Evolutionary conservation across 129 eudicot genomes (phyloP), one percentile per base, ranked within the genome.

Genomic region (Flaveria bidentis): DNA sequence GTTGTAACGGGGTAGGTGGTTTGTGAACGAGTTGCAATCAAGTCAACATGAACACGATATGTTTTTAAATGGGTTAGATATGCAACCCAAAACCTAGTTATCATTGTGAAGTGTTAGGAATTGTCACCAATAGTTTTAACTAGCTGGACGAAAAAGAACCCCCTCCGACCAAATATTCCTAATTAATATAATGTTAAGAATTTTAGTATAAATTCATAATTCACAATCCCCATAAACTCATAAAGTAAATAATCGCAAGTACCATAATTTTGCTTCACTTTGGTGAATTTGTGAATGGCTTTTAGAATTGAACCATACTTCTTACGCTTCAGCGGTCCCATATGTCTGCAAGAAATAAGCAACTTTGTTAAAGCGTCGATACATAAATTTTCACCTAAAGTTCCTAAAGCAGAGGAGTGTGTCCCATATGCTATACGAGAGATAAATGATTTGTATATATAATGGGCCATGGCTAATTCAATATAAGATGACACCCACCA

Each of bases 251-350:
- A 13, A 76, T 52, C 72, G 11, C 17, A 57, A 77, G 7, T 87
- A 90, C 98, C 98, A 78, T 87, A 90, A 81, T 92, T 92, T 76
- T 92, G 98, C 55, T 77, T 88, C 61, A 92, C 91, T 80, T 76
- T 90, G 9, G 96, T 92, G 78, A 80, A 92, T 75, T 76, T 82
- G 78, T 82, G 82, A 71, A 92, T 85, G 67, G 92, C 94, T 82
- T 92, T 87, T 30, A 82, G 33, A 2, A 92, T 83, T 73, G 85
- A 78, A 67, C 97, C 90, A 62, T 75, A 44, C 47, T 81, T 83
- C 92, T 77, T 84, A 42, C 80, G 77, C 73, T 77, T 84, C 76
- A 92, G 60, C 60, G 81, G 76, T 57, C 97, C 96, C 97, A 92
- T 89, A 67, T 92, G 91, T 63, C 97, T 92, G 83, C 72, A 80